Conservation (phyloP, 176 grass and related monocot species). For the Oryza glaberrima region DNA sequence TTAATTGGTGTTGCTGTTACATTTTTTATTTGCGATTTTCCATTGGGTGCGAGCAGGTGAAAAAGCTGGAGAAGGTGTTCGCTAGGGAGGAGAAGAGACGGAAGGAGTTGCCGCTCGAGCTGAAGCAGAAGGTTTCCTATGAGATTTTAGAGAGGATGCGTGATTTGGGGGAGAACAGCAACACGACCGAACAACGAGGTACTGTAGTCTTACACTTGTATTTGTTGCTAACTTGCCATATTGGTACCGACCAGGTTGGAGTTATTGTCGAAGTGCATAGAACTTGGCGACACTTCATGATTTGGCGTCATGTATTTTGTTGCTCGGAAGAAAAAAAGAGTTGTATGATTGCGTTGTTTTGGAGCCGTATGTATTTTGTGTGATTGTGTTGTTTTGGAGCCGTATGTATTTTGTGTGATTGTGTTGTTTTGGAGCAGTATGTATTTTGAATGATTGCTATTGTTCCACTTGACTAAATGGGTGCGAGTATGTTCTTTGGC, state of each 20-base stretch:
- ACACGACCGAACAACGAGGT: conserved; percentile 57
- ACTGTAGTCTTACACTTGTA: background rate
- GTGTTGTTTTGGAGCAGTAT: background rate
- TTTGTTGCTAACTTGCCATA: conserved; percentile 2
- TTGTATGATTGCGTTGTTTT: no score
- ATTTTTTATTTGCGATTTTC: conserved; percentile 10
- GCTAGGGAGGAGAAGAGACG: conserved; percentile 55
- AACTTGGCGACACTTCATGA: no score
- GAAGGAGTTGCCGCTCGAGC: conserved; percentile 49
- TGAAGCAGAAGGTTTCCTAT: conserved; percentile 64
- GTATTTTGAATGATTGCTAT: background rate
- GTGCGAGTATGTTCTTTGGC: background rate
- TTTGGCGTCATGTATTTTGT: no score
- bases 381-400: background rate
- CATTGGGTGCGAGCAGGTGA: conserved; percentile 49
- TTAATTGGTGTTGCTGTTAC: background rate
- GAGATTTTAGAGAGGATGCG: conserved; percentile 67
- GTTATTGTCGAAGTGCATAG: background rate
- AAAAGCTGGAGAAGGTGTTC: conserved; percentile 49
- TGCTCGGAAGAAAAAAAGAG: no score
- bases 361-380: background rate
- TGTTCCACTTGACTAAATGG: background rate
- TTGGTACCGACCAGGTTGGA: background rate
- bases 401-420: background rate
- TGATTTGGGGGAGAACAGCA: conserved; percentile 44